Percentiles rank a stretch among this genome's conserved stretches.
phyloP scores from a whole-genome alignment of 1,139 yeast species.

The Debaryomyces subglobosus region DNA sequence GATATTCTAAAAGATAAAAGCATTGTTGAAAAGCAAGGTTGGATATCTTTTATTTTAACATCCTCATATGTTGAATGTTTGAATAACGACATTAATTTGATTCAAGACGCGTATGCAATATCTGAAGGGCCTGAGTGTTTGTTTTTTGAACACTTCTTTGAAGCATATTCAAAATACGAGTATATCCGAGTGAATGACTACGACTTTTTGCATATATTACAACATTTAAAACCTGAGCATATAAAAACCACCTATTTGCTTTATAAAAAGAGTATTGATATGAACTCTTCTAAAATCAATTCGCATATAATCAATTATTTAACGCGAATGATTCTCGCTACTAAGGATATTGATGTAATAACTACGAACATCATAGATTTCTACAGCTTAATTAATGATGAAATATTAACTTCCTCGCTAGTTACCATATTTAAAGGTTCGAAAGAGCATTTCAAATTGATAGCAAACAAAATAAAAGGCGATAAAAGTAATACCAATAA shows the following conservation, averaged over 20 bases:
- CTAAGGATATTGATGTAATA: neutral
- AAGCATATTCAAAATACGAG: neutral
- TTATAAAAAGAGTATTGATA: slow-evolving; percentile 4
- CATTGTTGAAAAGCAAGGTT: slow-evolving; percentile 3
- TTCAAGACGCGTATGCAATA: neutral
- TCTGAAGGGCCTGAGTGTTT: neutral
- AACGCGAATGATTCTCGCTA: neutral
- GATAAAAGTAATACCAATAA: slow-evolving; percentile 4
- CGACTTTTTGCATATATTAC: slow-evolving; percentile 8
- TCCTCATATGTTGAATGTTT: slow-evolving; percentile 1
- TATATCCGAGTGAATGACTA: slow-evolving; percentile 6
- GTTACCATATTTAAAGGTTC: slow-evolving; percentile 1
- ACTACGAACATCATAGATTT: neutral
- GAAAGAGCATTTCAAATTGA: neutral
- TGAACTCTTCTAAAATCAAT: neutral
- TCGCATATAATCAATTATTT: slow-evolving; percentile 9
- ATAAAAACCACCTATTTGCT: neutral
- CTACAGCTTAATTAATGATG: neutral
- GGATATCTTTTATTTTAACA: slow-evolving; percentile 11
- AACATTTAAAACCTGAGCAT: neutral
- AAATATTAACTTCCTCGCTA: neutral
- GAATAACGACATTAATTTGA: neutral
- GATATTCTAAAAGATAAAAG: slow-evolving; percentile 2
- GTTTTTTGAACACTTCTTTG: neutral
- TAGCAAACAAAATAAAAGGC: slow-evolving; percentile 9